Evolutionary conservation across 2,329 filamentous ascomycete genomes (phyloP), one percentile per base, ranked within the genome.

Genomic region (Calonectria naviculata): DNA sequence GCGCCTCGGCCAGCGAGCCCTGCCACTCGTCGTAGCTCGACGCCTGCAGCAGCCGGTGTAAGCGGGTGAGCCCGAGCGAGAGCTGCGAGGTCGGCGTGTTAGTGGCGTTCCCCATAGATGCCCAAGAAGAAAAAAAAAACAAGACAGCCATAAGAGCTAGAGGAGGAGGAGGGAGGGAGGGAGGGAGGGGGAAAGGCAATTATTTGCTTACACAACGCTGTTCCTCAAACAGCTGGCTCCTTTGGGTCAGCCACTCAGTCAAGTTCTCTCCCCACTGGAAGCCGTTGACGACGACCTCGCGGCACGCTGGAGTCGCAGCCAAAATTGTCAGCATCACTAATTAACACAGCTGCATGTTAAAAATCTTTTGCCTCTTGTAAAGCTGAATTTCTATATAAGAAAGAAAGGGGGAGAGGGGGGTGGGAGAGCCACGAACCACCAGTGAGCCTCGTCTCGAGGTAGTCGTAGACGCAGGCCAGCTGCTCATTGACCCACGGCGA

Each of bases 401-500:
- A 36, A 36, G 5, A 13, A 12, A 36, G 19, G 46, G 26, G 24
- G 15, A 12, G 46, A 13, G 13, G 46, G 26, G 28, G 47, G 19
- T 7, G 29, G 9, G 52, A 19, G 7, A 10, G n/a, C 4, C 3
- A 69, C 76, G 63, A 52, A 77, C 71, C 74, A 42, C 73, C 65
- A 10, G 74, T 75, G 24, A 78, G 28, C 29, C 70, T 54, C 6
- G 71, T 72, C 49, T 78, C 72, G 24, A 78, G 70, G 62, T 73
- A 75, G 41, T 73, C 68, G 31, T 76, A 72, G 13, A 78, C 67
- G 46, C 75, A 78, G 6, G 68, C 71, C 49, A 76, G 56, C 58
- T 78, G 73, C 66, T 78, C 73, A 15, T 77, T 78, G 13, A 76
- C 75, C 75, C 71, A 77, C 4, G 75, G 73, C 3, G 76, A 77